These are phyloP conservation scores for Filosporella fistucella DNA, from an alignment of 495 filamentous ascomycete genomes.

Conservation along the genomic window DNA sequence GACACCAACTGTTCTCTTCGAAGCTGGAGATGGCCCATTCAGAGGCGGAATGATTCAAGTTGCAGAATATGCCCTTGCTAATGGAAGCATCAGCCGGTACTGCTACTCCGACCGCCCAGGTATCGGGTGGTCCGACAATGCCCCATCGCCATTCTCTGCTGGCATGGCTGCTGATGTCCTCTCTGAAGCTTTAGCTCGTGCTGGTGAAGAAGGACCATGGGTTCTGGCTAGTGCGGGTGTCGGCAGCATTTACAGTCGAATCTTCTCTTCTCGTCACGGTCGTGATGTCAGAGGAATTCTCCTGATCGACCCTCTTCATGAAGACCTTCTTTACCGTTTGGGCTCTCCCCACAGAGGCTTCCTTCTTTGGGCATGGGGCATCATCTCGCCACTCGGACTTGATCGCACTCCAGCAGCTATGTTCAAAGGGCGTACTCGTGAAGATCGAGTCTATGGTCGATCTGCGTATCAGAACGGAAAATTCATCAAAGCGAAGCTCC, in stretches of 20 bases:
- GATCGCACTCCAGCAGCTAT: conserved; percentile 72
- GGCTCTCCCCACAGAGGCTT: conserved; percentile 71
- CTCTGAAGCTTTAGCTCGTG: conserved; percentile 74
- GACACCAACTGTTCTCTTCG: conserved; percentile 70
- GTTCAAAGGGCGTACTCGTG: conserved; percentile 70
- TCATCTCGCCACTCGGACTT: conserved; percentile 82
- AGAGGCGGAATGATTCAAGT: conserved; percentile 73
- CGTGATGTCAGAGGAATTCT: conserved; percentile 70
- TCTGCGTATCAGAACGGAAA: conserved; percentile 74
- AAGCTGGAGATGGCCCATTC: conserved; percentile 74
- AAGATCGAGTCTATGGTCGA: conserved; percentile 78
- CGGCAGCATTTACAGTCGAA: conserved; percentile 80
- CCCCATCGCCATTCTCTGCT: conserved; percentile 86
- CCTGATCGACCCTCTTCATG: conserved; percentile 82
- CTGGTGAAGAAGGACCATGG: conserved; percentile 84
- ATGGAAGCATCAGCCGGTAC: conserved; percentile 77
- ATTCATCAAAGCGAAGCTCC: conserved; percentile 81
- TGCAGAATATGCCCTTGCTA: conserved; percentile 57
- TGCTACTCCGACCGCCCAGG: conserved; percentile 97
- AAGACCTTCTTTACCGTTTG: conserved; percentile 68
- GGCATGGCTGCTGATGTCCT: conserved; percentile 85
- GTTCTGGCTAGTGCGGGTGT: conserved; percentile 60
- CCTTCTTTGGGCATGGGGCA: conserved; percentile 74
- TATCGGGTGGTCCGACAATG: conserved; percentile 85
- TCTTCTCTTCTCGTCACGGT: conserved; percentile 79